These are phyloP conservation scores for Trichosporon inkin DNA, from an alignment of 1,284 basidiomycete species.

Conservation along the genomic window DNA sequence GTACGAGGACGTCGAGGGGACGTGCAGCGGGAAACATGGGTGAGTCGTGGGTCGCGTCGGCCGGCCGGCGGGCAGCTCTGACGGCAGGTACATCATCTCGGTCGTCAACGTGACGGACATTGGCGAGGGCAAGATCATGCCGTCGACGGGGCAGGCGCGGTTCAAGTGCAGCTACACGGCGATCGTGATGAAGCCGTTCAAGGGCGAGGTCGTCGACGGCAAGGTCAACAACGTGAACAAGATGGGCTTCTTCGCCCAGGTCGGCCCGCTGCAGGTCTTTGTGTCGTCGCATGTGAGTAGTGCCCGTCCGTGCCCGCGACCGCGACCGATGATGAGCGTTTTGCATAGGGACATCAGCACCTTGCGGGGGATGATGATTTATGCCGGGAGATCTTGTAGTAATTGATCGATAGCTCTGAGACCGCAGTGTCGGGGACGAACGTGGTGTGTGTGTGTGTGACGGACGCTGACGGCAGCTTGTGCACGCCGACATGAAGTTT, in stretches of 20 bases:
- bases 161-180: slow-evolving; percentile 86
- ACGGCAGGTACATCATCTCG: slow-evolving; percentile 83
- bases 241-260: slow-evolving; percentile 78
- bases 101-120: slow-evolving; percentile 86
- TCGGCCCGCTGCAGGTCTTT: slow-evolving; percentile 87
- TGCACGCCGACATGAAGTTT: slow-evolving; percentile 86
- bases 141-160: slow-evolving; percentile 89
- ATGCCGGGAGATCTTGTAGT: slow-evolving; percentile 51
- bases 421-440: too few species aligned
- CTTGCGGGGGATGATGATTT: slow-evolving; percentile 47
- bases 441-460: slow-evolving; percentile 9
- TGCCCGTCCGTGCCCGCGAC: slow-evolving; percentile 19
- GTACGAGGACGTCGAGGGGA: slow-evolving; percentile 94
- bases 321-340: slow-evolving; percentile 28
- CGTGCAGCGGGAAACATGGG: slow-evolving; percentile 90
- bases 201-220: slow-evolving; percentile 96
- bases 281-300: slow-evolving; percentile 85
- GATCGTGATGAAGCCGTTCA: slow-evolving; percentile 96
- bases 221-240: slow-evolving; percentile 87
- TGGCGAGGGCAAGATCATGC: slow-evolving; percentile 83
- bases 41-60: slow-evolving; percentile 32
- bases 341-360: slow-evolving; percentile 44
- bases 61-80: slow-evolving; percentile 10
- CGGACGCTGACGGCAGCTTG: slow-evolving; percentile 59
- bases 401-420: slow-evolving; percentile 49